Evolutionary conservation across 495 filamentous ascomycete genomes (phyloP).

Genomic region (Trichoderma gamsii): DNA sequence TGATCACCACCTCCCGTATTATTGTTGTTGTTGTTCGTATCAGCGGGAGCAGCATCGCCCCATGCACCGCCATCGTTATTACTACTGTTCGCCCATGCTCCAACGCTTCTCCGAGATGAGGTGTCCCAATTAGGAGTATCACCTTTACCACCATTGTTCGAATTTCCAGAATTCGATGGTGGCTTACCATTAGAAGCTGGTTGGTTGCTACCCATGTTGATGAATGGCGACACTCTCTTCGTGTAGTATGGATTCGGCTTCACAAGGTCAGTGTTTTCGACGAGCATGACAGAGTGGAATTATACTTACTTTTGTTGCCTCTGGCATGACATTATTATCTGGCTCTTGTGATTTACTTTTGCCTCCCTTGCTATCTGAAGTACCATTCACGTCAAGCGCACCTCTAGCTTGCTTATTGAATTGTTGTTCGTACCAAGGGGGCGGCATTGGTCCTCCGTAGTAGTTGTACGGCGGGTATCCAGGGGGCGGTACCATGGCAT

Average conservation of each 20-base stretch:
- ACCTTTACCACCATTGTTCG: neutral
- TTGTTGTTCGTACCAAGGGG: neutral
- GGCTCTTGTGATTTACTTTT: constrained; percentile 7
- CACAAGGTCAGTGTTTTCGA: neutral
- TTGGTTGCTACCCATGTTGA: constrained; percentile 16
- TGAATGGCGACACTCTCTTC: constrained; percentile 3
- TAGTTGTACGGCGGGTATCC: neutral
- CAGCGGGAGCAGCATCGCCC: neutral
- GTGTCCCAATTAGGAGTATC: neutral
- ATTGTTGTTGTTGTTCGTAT: neutral
- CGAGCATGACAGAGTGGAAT: neutral
- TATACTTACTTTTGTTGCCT: neutral
- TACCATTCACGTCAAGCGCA: neutral
- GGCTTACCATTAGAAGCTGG: neutral
- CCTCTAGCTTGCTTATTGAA: neutral
- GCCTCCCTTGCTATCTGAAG: neutral
- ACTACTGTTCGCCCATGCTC: constrained; percentile 8
- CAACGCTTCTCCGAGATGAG: neutral
- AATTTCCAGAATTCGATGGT: neutral
- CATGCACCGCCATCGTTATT: neutral
- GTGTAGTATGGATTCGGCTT: constrained; percentile 11
- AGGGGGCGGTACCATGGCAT: constrained; percentile 21
- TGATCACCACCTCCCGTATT: neutral
- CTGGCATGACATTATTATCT: constrained; percentile 16
- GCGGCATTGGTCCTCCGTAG: neutral